Evolutionary conservation across 345 rosid species (phyloP).

Genomic region (Arabidopsis arenosa): DNA sequence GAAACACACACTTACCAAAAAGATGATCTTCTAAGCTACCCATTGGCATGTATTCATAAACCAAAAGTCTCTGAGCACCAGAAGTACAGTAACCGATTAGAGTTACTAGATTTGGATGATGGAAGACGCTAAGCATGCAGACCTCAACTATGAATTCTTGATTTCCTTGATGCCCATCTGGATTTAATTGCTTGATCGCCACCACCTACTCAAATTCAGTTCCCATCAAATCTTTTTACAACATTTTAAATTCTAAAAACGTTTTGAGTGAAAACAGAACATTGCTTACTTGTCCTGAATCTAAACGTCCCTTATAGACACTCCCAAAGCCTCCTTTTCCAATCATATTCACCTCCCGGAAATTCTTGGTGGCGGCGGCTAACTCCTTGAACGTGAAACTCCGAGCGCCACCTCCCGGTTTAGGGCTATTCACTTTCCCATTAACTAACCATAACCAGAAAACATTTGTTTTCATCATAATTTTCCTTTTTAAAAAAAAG

Average conservation of each 20-base stretch:
- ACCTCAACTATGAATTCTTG: conserved; percentile 97
- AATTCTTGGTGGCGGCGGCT: conserved; percentile 74
- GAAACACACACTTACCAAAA: conserved; percentile 56
- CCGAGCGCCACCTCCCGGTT: conserved; percentile 59
- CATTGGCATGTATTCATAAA: conserved; percentile 92
- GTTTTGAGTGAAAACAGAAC: conserved; percentile 15
- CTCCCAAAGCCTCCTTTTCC: conserved; percentile 98
- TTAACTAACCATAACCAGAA: conserved; percentile 37
- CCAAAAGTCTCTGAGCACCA: conserved; percentile 90
- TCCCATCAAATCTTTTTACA: not conserved
- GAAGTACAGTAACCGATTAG: conserved; percentile 87
- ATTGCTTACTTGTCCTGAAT: conserved; percentile 62
- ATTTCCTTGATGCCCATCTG: conserved; percentile 83
- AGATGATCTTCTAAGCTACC: conserved; percentile 98
- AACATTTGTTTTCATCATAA: not conserved
- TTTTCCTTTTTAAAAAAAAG: not conserved
- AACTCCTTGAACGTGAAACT: conserved; percentile 88
- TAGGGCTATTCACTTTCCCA: conserved; percentile 49
- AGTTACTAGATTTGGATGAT: conserved; percentile 82
- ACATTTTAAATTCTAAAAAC: not conserved
- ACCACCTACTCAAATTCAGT: conserved; percentile 60
- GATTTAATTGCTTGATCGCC: conserved; percentile 88
- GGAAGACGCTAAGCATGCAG: conserved; percentile 84
- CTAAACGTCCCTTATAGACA: conserved; percentile 84
- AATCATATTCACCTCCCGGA: conserved; percentile 69